phyloP scores from a whole-genome alignment of 345 rosid species.

The Salix arbutifolia region DNA sequence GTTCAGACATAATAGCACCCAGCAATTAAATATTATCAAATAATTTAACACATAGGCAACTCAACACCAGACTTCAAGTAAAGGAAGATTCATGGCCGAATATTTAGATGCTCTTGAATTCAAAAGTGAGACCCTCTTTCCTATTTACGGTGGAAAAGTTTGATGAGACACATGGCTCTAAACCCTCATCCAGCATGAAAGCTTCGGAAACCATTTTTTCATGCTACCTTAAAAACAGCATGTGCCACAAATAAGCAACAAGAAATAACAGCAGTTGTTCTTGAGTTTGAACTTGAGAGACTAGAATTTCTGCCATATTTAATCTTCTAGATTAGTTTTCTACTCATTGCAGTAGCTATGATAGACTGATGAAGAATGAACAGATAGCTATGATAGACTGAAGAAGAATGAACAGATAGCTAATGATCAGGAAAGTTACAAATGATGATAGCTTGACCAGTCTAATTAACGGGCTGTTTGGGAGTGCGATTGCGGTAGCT shows the following conservation, averaged over 20 bases:
- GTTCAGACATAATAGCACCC: neutral
- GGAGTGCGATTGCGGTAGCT: too few relatives aligned
- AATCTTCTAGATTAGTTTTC: conserved; percentile 1
- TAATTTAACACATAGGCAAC: too few relatives aligned
- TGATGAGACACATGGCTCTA: neutral
- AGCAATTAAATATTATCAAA: neutral
- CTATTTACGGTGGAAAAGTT: neutral
- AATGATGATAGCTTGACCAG: neutral
- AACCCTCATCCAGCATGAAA: neutral
- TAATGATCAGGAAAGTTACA: neutral
- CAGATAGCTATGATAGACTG: neutral
- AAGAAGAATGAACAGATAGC: neutral
- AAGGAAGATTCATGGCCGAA: neutral
- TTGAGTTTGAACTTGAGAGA: neutral
- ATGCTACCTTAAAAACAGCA: neutral
- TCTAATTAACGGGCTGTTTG: too few relatives aligned
- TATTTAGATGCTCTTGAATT: neutral
- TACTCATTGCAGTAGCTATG: neutral
- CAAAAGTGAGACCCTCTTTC: neutral
- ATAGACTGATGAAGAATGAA: conserved; percentile 4
- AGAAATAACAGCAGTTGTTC: neutral
- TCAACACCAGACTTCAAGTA: neutral
- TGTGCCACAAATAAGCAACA: neutral
- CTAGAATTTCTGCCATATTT: neutral
- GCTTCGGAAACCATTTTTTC: neutral